Evolutionary conservation across 2,329 filamentous ascomycete genomes (phyloP).

Genomic region (Paecilomyces fulvus): DNA sequence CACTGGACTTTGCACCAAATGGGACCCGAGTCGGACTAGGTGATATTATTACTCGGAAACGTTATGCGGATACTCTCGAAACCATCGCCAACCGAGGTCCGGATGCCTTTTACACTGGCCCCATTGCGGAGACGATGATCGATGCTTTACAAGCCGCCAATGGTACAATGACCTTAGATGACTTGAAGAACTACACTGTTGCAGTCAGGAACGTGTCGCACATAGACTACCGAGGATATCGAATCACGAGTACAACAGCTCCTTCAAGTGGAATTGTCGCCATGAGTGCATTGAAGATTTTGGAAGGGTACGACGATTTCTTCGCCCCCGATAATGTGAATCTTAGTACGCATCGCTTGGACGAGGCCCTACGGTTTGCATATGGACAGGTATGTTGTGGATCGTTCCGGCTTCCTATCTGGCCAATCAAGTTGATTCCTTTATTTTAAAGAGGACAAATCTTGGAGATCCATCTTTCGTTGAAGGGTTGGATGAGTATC

Average conservation of each 20-base stretch:
- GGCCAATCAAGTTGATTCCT: constrained; percentile 6
- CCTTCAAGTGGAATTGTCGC: constrained; percentile 72
- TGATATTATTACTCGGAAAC: constrained; percentile 69
- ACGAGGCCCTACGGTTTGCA: constrained; percentile 83
- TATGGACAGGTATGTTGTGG: constrained; percentile 51
- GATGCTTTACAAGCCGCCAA: constrained; percentile 57
- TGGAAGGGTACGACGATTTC: constrained; percentile 66
- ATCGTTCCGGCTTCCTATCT: neutral
- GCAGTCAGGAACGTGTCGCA: constrained; percentile 54
- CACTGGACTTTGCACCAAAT: constrained; percentile 78
- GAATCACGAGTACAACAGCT: constrained; percentile 56
- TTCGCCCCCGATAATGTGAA: constrained; percentile 50
- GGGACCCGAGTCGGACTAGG: constrained; percentile 64
- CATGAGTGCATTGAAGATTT: constrained; percentile 68
- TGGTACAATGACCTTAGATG: constrained; percentile 77
- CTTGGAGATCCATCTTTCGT: constrained; percentile 79
- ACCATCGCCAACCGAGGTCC: constrained; percentile 65
- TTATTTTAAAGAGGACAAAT: constrained; percentile 49
- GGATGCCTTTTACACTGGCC: constrained; percentile 65
- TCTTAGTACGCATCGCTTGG: constrained; percentile 69
- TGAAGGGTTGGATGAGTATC: constrained; percentile 51
- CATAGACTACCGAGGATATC: constrained; percentile 61
- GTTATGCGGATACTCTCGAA: constrained; percentile 73
- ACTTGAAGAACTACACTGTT: constrained; percentile 67
- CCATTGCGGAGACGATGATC: constrained; percentile 67